Base-by-base conservation (phyloP, 148 eudicot genomes). In the Pouteria glomerata region DNA sequence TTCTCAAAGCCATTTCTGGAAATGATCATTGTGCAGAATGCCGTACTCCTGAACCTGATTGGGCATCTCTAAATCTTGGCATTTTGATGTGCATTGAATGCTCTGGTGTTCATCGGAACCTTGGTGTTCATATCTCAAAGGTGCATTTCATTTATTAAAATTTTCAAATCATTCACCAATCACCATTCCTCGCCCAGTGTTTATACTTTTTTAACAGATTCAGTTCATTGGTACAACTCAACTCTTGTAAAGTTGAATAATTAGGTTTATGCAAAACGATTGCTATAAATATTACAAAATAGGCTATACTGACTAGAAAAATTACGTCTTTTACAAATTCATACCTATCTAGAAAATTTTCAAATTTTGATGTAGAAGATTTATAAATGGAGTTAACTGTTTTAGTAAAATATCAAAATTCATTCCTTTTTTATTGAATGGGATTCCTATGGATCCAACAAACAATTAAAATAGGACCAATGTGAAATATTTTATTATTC, bases 61-160 rank as follows among this genome's bases (percentile, higher is more conserved):
- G 98, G 98, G 98, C 98, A 63, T 93, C 98, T 71, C 77, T 93
- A 59, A 93, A 93, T 82, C 86, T 93, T 73, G 98, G 98, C 72
- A 80, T 90, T 77, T 77, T 93, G 81, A 81, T 93, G 57, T 93
- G 98, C 74, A 93, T 93, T 31, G 93, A 85, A 79, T 93, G 98
- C 82, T 93, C 98, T 59, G 96, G 98, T 65, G 92, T 90, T 61
- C 98, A 93, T 72, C 82, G 98, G 69, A 93, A 93, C 80, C 98
- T 93, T 73, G 98, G 98, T 68, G 98, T 93, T 79, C 98, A 93
- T 77, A 86, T 90, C 77, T 93, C 98, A 59, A 93, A 93, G 98
- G 98, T 93, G 76, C 58, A 58, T 42, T 29, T 35, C 6, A 44
- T 33, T 55, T n/a, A 26, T 42, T 2, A 68, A 21, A 35, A 30